Evolutionary conservation across 768 basidiomycete species (phyloP).

Genomic region (Coprinellus aureogranulatus): DNA sequence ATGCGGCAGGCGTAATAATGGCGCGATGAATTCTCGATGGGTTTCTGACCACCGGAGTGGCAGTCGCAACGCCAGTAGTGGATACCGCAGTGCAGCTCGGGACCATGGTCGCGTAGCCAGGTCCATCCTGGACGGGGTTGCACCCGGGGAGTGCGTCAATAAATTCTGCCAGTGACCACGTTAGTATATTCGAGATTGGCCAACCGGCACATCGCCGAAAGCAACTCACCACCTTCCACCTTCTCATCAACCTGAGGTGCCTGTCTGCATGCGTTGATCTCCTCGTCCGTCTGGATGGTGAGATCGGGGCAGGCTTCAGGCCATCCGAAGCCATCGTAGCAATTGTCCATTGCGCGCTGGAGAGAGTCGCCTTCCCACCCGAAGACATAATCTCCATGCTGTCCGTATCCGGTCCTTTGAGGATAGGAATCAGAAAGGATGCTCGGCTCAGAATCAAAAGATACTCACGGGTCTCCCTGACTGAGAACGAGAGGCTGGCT

Average conservation of each 20-base stretch:
- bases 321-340: constrained; percentile 7
- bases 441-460: neutral
- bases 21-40: neutral
- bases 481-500: constrained; percentile 12
- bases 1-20: neutral
- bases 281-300: constrained; percentile 8
- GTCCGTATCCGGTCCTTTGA: constrained; percentile 8
- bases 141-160: constrained; percentile 8
- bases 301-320: constrained; percentile 9
- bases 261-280: constrained; percentile 8
- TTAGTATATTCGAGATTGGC: neutral
- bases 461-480: constrained; percentile 7
- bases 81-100: constrained; percentile 7
- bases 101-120: constrained; percentile 1
- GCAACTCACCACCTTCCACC: constrained; percentile 6
- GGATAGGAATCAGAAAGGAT: neutral
- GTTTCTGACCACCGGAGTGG: neutral
- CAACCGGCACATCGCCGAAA: neutral
- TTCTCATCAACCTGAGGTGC: constrained; percentile 2
- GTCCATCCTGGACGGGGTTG: constrained; percentile 10
- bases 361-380: constrained; percentile 12
- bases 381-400: constrained; percentile 11
- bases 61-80: neutral
- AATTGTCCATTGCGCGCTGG: constrained; percentile 12
- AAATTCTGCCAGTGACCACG: neutral